Conservation (phyloP, 1,284 basidiomycete genomes). For the Anthracocystis walkeri region DNA sequence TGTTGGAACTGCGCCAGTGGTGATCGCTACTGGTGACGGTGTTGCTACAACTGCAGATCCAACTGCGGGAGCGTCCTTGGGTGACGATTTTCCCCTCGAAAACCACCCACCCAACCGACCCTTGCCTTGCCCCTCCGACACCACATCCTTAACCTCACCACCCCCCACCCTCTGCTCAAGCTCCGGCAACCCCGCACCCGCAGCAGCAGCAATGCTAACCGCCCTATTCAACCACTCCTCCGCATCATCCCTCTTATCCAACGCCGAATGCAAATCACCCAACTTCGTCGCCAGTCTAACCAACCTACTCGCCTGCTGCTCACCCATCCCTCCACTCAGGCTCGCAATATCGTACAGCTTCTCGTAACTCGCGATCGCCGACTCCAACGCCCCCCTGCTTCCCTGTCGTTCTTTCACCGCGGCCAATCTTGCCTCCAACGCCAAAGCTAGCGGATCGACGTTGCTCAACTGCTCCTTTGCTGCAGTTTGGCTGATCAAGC, state of each 20-base stretch:
- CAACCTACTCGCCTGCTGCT: slow-evolving; percentile 21
- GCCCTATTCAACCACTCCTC: slow-evolving; percentile 52
- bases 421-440: slow-evolving; percentile 37
- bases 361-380: slow-evolving; percentile 40
- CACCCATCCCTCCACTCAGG: neutral
- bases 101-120: slow-evolving; percentile 21
- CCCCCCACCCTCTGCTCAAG: too few relatives aligned
- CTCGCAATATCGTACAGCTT: slow-evolving; percentile 37
- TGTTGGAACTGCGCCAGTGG: neutral
- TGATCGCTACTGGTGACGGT: neutral
- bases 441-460: slow-evolving; percentile 43
- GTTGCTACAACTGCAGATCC: neutral
- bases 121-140: neutral
- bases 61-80: neutral
- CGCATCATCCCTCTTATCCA: slow-evolving; percentile 38
- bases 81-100: neutral
- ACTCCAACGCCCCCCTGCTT: slow-evolving; percentile 19
- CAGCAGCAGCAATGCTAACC: slow-evolving; percentile 44
- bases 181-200: slow-evolving; percentile 16
- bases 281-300: slow-evolving; percentile 61
- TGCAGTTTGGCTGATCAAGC: slow-evolving; percentile 23
- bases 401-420: slow-evolving; percentile 50
- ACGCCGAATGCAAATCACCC: slow-evolving; percentile 45
- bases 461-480: slow-evolving; percentile 43
- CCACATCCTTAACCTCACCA: neutral